Evolutionary conservation across 495 filamentous ascomycete genomes (phyloP).

Genomic region (Hypoxylon rickii): DNA sequence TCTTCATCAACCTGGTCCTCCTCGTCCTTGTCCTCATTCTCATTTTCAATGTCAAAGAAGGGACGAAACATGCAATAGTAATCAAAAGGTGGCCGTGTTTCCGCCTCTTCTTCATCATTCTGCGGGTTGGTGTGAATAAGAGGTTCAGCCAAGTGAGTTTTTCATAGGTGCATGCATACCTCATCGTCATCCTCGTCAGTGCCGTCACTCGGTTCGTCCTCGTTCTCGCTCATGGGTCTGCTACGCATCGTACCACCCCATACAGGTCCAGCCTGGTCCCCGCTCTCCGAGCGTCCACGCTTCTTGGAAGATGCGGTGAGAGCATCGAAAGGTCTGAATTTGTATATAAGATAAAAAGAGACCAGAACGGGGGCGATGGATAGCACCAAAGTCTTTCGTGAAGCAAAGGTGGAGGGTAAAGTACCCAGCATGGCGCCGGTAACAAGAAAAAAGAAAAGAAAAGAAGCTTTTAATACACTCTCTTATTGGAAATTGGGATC

Average conservation of each 20-base stretch:
- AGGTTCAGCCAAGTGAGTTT: no score
- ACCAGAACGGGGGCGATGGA: constrained; percentile 25
- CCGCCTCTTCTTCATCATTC: constrained; percentile 4
- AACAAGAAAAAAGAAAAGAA: not conserved
- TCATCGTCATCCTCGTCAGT: constrained; percentile 15
- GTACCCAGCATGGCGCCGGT: constrained; percentile 7
- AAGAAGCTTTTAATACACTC: no score
- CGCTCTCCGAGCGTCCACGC: constrained; percentile 1
- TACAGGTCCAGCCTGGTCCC: constrained; percentile 10
- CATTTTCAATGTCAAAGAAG: constrained; percentile 30
- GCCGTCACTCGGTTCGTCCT: constrained; percentile 7
- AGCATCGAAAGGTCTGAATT: constrained; percentile 5
- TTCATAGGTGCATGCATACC: constrained; percentile 25
- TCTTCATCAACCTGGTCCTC: constrained; percentile 23
- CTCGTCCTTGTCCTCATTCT: constrained; percentile 23
- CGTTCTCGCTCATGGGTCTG: constrained; percentile 2
- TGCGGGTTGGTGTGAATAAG: not conserved
- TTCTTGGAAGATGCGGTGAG: constrained; percentile 1
- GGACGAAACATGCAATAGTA: constrained; percentile 29
- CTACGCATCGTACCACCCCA: constrained; percentile 1
- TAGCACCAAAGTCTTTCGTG: constrained; percentile 13
- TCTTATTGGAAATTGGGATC: no score
- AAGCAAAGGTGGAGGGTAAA: not conserved
- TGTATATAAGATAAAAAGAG: constrained; percentile 29
- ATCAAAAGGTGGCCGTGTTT: constrained; percentile 14